Evolutionary conservation across 495 filamentous ascomycete genomes (phyloP).

Genomic region (Chlorociboria aeruginascens): DNA sequence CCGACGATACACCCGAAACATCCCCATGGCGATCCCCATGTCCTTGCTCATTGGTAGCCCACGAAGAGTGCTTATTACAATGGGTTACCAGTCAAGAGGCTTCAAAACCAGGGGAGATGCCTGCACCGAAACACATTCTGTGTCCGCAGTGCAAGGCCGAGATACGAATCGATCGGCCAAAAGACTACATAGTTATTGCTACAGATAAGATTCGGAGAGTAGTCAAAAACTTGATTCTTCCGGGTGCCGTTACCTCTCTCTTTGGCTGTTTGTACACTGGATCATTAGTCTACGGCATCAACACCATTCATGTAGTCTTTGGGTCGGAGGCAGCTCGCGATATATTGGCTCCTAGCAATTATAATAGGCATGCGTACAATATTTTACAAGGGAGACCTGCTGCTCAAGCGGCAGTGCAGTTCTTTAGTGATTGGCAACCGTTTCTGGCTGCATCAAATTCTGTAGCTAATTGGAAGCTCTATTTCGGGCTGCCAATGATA

Average conservation of each 20-base stretch:
- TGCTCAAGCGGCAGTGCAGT: too few relatives aligned
- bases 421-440: neutral
- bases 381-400: neutral
- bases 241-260: conserved; percentile 4
- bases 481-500: conserved; percentile 49
- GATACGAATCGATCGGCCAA: conserved; percentile 61
- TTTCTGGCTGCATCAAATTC: conserved; percentile 11
- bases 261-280: conserved; percentile 28
- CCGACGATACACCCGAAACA: conserved; percentile 55
- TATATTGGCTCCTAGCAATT: conserved; percentile 25
- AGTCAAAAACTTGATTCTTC: conserved; percentile 5
- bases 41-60: conserved; percentile 77
- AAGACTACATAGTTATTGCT: conserved; percentile 50
- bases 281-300: conserved; percentile 44
- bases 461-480: conserved; percentile 23
- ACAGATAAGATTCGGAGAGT: conserved; percentile 37
- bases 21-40: conserved; percentile 78
- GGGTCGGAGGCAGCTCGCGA: conserved; percentile 43
- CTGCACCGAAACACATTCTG: conserved; percentile 40
- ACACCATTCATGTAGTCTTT: conserved; percentile 51
- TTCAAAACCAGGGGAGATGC: conserved; percentile 33
- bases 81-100: conserved; percentile 81
- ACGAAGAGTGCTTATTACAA: conserved; percentile 79
- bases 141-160: conserved; percentile 85
- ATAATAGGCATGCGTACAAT: neutral